Evolutionary conservation across 1,284 basidiomycete genomes (phyloP), one percentile per base, ranked within the genome.

Genomic region (Trametes versicolor): DNA sequence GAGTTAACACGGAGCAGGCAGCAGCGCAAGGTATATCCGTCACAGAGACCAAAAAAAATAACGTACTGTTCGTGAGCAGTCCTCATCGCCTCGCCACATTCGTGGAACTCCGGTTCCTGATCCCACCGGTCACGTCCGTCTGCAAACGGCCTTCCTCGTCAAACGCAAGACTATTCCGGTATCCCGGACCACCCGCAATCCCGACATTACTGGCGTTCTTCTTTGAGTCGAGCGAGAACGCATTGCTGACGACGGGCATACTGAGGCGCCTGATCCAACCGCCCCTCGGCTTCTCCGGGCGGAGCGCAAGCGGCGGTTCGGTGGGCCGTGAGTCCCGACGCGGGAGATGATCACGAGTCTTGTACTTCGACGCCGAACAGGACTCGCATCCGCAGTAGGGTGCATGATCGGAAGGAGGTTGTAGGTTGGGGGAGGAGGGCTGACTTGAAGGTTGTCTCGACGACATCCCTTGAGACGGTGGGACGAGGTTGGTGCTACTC

Each of bases 251-350:
- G 1, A 85, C 85, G 1, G 91, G 91, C 90, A 93, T 91, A 70
- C 91, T 93, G 63, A 93, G 74, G 60, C 91, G 80, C 43, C 90
- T 79, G 67, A 93, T 91, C 91, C 92, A 93, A 0, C 89, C 85
- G 17, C 64, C 65, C 69, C 85, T 90, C 10, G 86, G 82, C 69
- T 89, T 90, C 70, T 88, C 85, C 27, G 77, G 80, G 13, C 82
- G 82, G 27, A 83, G 74, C 13, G 71, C 63, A 49, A 81, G 79
- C 0, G 83, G 81, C 25, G 80, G 76, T 49, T 79, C 80, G 3
- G 79, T 80, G 15, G 83, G 81, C 23, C 81, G 81, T 21, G 80
- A 73, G 67, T 79, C 80, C 53, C 72, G 75, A 19, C 77, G 76
- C 3, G 79, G 77, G 1, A 77, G 74, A 19, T 74, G 68, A 23